Evolutionary conservation across 1,284 basidiomycete species (phyloP).

Genomic region (Grifola frondosa): DNA sequence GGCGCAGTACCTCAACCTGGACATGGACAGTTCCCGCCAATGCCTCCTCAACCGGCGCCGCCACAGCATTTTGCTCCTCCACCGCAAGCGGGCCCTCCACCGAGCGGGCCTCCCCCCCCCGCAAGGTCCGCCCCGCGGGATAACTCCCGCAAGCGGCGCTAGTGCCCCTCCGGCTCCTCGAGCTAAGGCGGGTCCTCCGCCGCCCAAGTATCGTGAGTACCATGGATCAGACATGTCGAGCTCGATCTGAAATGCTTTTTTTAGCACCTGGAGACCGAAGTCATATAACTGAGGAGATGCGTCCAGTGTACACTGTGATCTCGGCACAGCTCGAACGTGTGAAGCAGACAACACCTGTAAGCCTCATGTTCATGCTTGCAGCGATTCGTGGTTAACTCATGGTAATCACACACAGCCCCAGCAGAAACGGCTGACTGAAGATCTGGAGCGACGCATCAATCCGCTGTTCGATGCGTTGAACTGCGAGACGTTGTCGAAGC

Average conservation of each 20-base stretch:
- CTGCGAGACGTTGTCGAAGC: slow-evolving; percentile 81
- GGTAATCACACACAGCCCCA: slow-evolving; percentile 51
- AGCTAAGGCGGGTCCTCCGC: slow-evolving; percentile 46
- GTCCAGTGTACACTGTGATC: slow-evolving; percentile 71
- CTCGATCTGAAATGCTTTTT: slow-evolving; percentile 11
- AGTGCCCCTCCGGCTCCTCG: slow-evolving; percentile 26
- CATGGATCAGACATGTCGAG: not conserved
- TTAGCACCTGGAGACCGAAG: slow-evolving; percentile 86
- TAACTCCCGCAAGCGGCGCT: slow-evolving; percentile 38
- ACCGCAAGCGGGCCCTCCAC: slow-evolving; percentile 37
- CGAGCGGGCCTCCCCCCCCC: slow-evolving; percentile 41
- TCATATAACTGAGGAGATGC: slow-evolving; percentile 79
- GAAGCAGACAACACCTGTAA: slow-evolving; percentile 71
- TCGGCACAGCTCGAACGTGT: slow-evolving; percentile 60
- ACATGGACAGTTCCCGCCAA: slow-evolving; percentile 18
- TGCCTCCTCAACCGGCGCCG: slow-evolving; percentile 19
- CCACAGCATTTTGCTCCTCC: slow-evolving; percentile 28
- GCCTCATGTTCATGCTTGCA: slow-evolving; percentile 27
- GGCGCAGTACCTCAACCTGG: slow-evolving; percentile 22
- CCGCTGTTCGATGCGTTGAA: slow-evolving; percentile 90
- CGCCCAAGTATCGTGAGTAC: slow-evolving; percentile 85
- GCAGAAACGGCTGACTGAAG: slow-evolving; percentile 84
- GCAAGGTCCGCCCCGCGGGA: slow-evolving; percentile 41
- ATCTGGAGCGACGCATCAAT: slow-evolving; percentile 86
- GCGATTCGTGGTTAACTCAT: not conserved